Base-by-base conservation (phyloP, 768 basidiomycete genomes). In the Boletellus emodensis region DNA sequence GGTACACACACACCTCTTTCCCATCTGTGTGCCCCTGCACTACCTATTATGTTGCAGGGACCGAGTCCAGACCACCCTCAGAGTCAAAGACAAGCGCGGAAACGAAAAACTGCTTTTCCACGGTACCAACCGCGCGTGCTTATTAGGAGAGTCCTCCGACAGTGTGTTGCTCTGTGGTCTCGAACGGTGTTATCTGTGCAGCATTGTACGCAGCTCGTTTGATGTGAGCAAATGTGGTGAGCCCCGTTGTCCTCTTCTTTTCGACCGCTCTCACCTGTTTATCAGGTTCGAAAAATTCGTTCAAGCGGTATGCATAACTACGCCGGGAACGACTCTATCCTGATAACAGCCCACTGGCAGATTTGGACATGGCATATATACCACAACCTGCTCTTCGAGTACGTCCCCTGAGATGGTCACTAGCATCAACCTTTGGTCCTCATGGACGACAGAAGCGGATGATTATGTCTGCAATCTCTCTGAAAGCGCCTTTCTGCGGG, bases 331-430 rank as follows among this genome's bases (percentile, higher is more conserved):
- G 17, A 50, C 22, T 13, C 4, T 18, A 13, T 44, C 22, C 36
- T 54, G 40, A 46, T 33, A n/a, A 17, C 7, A 20, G 9, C 32
- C 38, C 56, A 20, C 20, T 3, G 20, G 20, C 3, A 81, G 84
- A 53, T 86, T 87, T 61, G 84, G 84, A n/a, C 73, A 71, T 6
- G 85, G 84, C 3, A 84, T 87, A 38, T 87, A 86, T 60, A 81
- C 80, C 1, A 82, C 82, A 13, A 60, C 77, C 3, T 83, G 82
- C 60, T 84, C 84, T 13, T 85, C 83, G 6, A 86, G 84, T 84
- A 57, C 42, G 76, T 68, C 17, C 39, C 17, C 38, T 41, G 17
- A 20, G 5, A 33, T 33, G 26, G 34, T 40, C 24, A 9, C 14
- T 22, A 13, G 0, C 13, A 11, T 33, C 0, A 4, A 34, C 15